Base-by-base conservation (phyloP, 1,139 yeast species). In the Pneumocystis sp. region DNA sequence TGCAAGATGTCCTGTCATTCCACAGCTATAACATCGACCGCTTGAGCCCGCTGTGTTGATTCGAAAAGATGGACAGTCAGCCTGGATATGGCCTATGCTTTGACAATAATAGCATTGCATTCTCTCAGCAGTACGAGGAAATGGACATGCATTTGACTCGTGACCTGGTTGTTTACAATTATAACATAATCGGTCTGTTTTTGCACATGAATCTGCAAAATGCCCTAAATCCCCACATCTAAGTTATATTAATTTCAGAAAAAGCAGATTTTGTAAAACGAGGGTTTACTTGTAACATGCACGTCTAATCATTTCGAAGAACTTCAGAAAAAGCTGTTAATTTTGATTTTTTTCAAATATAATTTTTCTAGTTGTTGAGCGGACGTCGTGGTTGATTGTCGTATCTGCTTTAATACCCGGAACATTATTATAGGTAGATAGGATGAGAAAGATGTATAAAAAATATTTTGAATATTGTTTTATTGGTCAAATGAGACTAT, bases 51-150 rank as follows among this genome's bases (percentile, higher is more conserved):
- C 67, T 71, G 71, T 75, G 76, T 66, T 77, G 77, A 66, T 62
- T 15, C 70, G 66, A 42, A 69, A 66, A 8, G 68, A 65, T 61
- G 86, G 85, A 74, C 89, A 85, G 72, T 85, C 88, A 61, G 83
- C 76, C 75, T 84, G 87, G 70, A 85, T 84, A 73, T 85, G 89
- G 66, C 89, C 89, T 67, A 83, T 79, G 70, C 83, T 84, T 70
- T 85, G 86, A 76, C 89, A 85, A 71, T 83, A 82, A 84, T 86
- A 89, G 77, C 96, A 89, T 78, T 89, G 96, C 78, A 89, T 89
- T 75, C 67, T 66, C 70, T 84, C 84, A 71, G 88, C 83, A 76
- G 89, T 87, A 77, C 86, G 88, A 75, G 96, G 96, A 74, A 85
- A 84, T 61, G 93, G 86, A 77, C 96, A 89, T 68, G 85, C 93